Evolutionary conservation across 306 rosid species (phyloP), one percentile per base, ranked within the genome.

Genomic region (Vicia sativa): DNA sequence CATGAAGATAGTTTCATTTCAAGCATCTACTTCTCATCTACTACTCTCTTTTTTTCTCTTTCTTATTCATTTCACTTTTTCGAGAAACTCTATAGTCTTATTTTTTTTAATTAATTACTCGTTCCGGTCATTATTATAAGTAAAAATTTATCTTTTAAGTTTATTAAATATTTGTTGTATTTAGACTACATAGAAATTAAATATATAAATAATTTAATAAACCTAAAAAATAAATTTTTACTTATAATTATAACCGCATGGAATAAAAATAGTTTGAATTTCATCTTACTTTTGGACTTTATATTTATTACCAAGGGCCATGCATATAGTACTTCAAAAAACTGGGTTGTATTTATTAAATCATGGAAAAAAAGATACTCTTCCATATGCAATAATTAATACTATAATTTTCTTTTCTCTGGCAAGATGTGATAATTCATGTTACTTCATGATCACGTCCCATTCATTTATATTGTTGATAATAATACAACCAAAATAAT

Each of bases 11-110:
- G 79, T 52, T 52, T 85, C 87, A 78, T 72, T 73, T 49, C 82
- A 67, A 62, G 69, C 76, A 75, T 49, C 86, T 80, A 78, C 88
- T 66, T 79, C 82, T 72, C 85, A 83, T 75, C 79, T 75, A 74
- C 81, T 81, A 74, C 81, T 81, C 83, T 75, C 74, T 14, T 71
- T 44, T 71, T 53, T 69, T 73, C 58, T 68, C 49, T 71, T 31
- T 49, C 63, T 21, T 57, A 77, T 61, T 56, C 56, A 65, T 12
- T 53, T 50, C 49, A 66, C 69, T 28, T 82, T 74, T 76, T 62
- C 62, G 55, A 76, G 75, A 67, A 68, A 67, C 72, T 58, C 74
- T 69, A 76, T 67, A 62, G 41, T 61, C 62, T 76, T 65, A 54
- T 31, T 34, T 34, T 5, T 34, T 58, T 58, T 5, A 16, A 75